Evolutionary conservation across 495 filamentous ascomycete species (phyloP).

Genomic region (Aspergillus coremiiformis): DNA sequence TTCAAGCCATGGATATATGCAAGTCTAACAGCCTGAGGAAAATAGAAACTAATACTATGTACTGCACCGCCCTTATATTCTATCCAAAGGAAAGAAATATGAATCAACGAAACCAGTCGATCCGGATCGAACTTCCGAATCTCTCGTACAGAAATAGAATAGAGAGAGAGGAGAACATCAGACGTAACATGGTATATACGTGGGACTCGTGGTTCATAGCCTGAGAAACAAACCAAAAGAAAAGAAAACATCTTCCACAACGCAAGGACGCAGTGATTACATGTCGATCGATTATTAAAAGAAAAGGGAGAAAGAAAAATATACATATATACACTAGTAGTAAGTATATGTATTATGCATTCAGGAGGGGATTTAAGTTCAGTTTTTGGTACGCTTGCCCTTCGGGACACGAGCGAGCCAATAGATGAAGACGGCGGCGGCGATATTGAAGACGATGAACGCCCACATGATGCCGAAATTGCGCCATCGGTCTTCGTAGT

Average conservation of each 20-base stretch:
- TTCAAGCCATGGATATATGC: too few species aligned
- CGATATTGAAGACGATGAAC: constrained; percentile 68
- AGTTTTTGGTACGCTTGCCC: constrained; percentile 32
- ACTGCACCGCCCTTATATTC: too few species aligned
- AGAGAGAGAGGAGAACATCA: not conserved
- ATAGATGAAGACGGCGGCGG: constrained; percentile 63
- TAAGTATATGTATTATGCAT: too few species aligned
- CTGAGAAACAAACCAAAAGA: not conserved
- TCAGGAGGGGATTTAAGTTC: constrained; percentile 4
- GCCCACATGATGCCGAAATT: constrained; percentile 62
- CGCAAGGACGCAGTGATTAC: too few species aligned
- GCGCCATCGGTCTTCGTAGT: constrained; percentile 59
- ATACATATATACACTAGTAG: too few species aligned
- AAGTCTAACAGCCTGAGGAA: too few species aligned
- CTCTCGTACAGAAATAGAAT: not conserved
- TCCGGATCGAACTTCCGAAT: not conserved
- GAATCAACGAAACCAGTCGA: too few species aligned
- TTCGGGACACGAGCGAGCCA: constrained; percentile 76
- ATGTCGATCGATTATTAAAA: too few species aligned
- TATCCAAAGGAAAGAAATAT: too few species aligned
- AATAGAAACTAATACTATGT: too few species aligned
- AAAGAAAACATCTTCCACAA: not conserved
- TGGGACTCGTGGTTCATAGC: not conserved
- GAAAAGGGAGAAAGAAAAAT: not conserved
- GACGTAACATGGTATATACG: not conserved